Percentiles rank a stretch among this genome's conserved stretches.
These are phyloP conservation scores for Xylaria sp. DNA, from an alignment of 2,329 filamentous ascomycete species.

Conservation along the genomic window DNA sequence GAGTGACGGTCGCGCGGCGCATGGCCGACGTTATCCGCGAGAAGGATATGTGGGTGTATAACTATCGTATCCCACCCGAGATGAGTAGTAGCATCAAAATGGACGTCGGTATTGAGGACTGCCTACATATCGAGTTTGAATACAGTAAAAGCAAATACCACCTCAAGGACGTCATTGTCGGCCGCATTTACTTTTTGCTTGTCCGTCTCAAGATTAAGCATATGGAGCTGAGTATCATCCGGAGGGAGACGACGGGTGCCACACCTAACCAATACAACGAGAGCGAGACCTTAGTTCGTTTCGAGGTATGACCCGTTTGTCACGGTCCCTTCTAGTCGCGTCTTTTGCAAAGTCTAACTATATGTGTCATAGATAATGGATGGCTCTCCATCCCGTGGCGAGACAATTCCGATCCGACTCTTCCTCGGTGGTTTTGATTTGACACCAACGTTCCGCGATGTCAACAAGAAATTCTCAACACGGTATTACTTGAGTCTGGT, in stretches of 20 bases:
- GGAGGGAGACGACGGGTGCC: conserved; percentile 93
- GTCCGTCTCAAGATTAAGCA: conserved; percentile 99
- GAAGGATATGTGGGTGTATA: conserved; percentile 99
- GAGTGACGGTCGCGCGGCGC: conserved; percentile 92
- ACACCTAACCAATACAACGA: conserved; percentile 99
- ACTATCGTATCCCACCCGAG: conserved; percentile 96
- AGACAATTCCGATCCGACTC: conserved; percentile 92
- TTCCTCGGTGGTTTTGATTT: conserved; percentile 98
- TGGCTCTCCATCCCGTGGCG: conserved; percentile 92
- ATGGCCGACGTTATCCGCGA: conserved; percentile 99
- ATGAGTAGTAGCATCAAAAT: conserved; percentile 99
- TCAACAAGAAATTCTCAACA: conserved; percentile 99
- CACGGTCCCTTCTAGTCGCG: background rate
- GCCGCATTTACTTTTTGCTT: conserved; percentile 96
- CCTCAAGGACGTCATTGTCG: conserved; percentile 98
- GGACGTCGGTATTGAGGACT: conserved; percentile 99
- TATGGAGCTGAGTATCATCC: conserved; percentile 98
- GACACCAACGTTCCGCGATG: conserved; percentile 97
- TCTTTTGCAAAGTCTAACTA: conserved; percentile 13
- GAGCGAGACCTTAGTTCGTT: conserved; percentile 95
- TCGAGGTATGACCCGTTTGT: conserved; percentile 67
- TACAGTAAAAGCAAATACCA: conserved; percentile 99
- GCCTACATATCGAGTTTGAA: conserved; percentile 98
- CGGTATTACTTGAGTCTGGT: conserved; percentile 97
- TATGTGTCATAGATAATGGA: conserved; percentile 82